Conservation (phyloP, 2,329 filamentous ascomycete genomes). For the Pyrenophora tritici-repentis region DNA sequence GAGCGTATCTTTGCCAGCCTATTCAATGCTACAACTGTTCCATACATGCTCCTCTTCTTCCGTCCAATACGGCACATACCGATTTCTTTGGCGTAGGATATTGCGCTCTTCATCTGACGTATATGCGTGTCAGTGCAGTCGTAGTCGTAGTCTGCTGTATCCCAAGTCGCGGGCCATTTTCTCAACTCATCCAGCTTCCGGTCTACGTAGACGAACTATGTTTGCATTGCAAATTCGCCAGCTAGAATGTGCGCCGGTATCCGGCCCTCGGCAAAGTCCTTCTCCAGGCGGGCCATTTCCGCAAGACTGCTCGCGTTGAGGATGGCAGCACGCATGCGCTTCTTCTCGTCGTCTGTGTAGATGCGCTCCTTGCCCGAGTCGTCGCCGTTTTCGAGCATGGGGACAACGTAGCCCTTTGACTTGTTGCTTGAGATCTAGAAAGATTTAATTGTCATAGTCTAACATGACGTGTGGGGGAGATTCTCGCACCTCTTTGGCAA, state of each 20-base stretch:
- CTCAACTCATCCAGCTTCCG: background rate
- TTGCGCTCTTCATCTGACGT: background rate
- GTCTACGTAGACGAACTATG: constrained; percentile 15
- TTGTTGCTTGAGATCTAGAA: constrained; percentile 77
- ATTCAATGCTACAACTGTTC: background rate
- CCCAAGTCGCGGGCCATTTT: background rate
- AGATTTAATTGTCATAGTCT: constrained; percentile 45
- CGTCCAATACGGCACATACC: background rate
- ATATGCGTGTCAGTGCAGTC: background rate
- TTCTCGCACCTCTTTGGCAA: constrained; percentile 58
- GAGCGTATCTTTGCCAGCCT: background rate
- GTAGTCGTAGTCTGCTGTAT: background rate
- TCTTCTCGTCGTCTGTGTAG: constrained; percentile 84
- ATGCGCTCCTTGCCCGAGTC: constrained; percentile 64
- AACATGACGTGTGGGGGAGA: background rate
- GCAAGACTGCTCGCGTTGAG: constrained; percentile 85
- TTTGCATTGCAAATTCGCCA: constrained; percentile 38
- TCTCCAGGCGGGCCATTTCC: constrained; percentile 89
- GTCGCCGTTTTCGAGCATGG: constrained; percentile 47
- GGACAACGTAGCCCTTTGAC: constrained; percentile 72
- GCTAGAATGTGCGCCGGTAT: constrained; percentile 61
- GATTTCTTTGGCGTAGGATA: background rate
- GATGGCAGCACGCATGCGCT: constrained; percentile 83
- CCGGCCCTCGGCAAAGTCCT: constrained; percentile 86
- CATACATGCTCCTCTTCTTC: background rate